A percentile compares a stretch with the other conserved stretches of the same genome.
Conservation (phyloP, 1,284 basidiomycete genomes). For the Cystobasidium slooffiae region DNA sequence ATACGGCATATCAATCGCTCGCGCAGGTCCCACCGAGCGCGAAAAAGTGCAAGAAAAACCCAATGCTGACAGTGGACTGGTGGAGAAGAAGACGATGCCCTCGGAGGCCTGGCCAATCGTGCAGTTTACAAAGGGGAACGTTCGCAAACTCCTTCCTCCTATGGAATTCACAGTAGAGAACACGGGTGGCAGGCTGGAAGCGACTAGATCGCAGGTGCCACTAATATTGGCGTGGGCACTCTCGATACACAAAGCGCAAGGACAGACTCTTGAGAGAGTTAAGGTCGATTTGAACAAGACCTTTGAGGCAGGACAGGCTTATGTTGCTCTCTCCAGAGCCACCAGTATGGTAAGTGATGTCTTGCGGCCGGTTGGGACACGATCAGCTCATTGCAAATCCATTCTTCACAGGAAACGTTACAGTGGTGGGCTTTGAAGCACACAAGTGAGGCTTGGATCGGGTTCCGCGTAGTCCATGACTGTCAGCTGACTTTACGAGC, state of each 20-base stretch:
- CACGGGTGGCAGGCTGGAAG: conserved; percentile 20
- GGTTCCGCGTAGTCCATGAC: no score
- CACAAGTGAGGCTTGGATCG: no score
- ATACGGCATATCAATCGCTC: no score
- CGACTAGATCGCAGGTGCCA: conserved; percentile 63
- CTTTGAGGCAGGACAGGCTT: conserved; percentile 73
- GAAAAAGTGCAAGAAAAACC: no score
- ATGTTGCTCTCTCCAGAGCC: conserved; percentile 86
- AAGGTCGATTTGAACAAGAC: conserved; percentile 64
- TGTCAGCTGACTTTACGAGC: no score
- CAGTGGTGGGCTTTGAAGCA: no score
- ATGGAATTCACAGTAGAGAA: conserved; percentile 37
- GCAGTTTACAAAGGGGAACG: conserved; percentile 24
- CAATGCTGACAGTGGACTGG: conserved; percentile 5
- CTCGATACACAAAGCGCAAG: conserved; percentile 89
- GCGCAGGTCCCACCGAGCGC: no score
- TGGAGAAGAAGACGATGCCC: background rate
- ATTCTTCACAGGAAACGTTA: no score
- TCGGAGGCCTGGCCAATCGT: conserved; percentile 33
- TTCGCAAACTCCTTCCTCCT: conserved; percentile 36
- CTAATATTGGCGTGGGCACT: conserved; percentile 84
- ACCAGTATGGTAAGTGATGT: no score
- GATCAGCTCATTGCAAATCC: no score
- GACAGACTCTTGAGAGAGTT: conserved; percentile 71
- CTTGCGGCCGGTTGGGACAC: no score